Evolutionary conservation across 1,139 yeast species (phyloP).

Genomic region (Taphrina sp.): DNA sequence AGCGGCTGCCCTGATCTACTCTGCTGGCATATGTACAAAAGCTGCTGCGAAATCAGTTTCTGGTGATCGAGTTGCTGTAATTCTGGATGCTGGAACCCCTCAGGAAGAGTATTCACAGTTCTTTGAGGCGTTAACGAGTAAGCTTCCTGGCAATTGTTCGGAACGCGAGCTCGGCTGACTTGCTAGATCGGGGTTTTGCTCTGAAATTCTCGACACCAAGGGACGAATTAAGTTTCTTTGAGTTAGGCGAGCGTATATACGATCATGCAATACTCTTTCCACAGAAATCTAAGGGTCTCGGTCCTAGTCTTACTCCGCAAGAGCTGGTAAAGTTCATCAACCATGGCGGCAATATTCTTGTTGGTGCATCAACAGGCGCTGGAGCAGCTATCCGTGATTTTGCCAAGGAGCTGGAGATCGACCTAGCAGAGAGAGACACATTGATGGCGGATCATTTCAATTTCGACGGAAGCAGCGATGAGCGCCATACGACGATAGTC

Average conservation of each 20-base stretch:
- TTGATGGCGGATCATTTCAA: constrained; percentile 66
- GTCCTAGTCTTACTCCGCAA: constrained; percentile 48
- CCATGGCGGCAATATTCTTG: constrained; percentile 71
- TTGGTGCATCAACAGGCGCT: constrained; percentile 58
- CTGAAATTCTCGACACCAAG: constrained; percentile 42
- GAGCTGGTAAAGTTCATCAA: constrained; percentile 56
- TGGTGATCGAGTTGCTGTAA: constrained; percentile 43
- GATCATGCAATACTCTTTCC: constrained; percentile 59
- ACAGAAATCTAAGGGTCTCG: constrained; percentile 45
- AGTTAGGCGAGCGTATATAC: constrained; percentile 50
- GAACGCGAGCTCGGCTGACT: constrained; percentile 1
- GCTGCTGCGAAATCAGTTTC: constrained; percentile 35
- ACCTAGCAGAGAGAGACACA: constrained; percentile 76
- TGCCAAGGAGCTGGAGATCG: constrained; percentile 77
- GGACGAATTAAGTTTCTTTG: constrained; percentile 46
- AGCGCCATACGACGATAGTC: constrained; percentile 30
- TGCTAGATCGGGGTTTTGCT: constrained; percentile 42
- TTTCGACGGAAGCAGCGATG: constrained; percentile 39
- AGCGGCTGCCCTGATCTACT: too few relatives aligned
- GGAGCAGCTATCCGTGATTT: constrained; percentile 68
- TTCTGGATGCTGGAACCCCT: constrained; percentile 45
- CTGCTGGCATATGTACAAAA: too few relatives aligned
- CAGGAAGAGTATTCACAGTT: constrained; percentile 43
- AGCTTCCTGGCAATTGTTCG: constrained; percentile 3
- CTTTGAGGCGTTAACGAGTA: constrained; percentile 41